phyloP scores from a whole-genome alignment of 768 basidiomycete genomes.

The Tricholomella constricta region DNA sequence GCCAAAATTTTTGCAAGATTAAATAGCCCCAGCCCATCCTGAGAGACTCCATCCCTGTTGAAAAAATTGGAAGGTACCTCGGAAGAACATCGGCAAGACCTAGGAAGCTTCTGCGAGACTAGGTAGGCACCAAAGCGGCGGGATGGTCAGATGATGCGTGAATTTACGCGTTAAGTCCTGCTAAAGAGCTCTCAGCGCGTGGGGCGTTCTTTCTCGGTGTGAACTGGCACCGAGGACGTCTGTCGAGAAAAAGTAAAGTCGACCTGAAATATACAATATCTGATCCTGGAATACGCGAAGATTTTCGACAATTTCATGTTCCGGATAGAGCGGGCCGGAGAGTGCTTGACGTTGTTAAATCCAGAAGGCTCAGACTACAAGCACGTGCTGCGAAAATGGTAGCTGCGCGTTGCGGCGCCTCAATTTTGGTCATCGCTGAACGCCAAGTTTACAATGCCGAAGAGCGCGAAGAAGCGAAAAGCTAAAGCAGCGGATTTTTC shows the following conservation, averaged over 20 bases:
- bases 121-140: not conserved
- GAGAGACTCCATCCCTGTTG: not conserved
- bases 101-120: not conserved
- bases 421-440: not conserved
- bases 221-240: too few species aligned
- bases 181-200: not conserved
- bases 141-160: not conserved
- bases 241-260: too few species aligned
- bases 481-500: constrained; percentile 88
- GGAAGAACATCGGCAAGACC: constrained; percentile 23
- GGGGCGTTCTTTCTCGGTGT: too few species aligned
- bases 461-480: constrained; percentile 83
- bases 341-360: not conserved
- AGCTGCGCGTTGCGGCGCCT: not conserved
- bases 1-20: not conserved
- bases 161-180: not conserved
- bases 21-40: not conserved
- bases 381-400: not conserved
- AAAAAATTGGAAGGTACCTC: constrained; percentile 11
- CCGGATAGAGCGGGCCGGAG: not conserved
- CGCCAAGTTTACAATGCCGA: constrained; percentile 59
- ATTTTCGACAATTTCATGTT: not conserved
- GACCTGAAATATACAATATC: too few species aligned
- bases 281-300: too few species aligned
- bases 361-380: not conserved